phyloP scores from a whole-genome alignment of 78 protist species.

The Dictyostelium brefeldianum region DNA sequence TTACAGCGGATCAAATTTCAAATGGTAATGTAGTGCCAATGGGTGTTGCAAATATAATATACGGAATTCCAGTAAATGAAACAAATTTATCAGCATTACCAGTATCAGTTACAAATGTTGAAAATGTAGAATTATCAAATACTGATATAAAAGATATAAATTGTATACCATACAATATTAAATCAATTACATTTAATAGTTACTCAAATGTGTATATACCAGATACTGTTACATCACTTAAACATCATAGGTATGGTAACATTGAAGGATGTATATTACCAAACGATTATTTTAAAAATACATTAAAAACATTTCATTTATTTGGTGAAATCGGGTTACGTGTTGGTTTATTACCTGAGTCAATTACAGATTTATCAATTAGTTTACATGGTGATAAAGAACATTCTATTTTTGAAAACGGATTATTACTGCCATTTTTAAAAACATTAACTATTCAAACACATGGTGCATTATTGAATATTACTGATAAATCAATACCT shows the following conservation, averaged over 20 bases:
- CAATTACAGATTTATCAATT: neutral
- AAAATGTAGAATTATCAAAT: neutral
- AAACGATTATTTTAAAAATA: no score
- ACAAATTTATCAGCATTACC: neutral
- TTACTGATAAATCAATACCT: neutral
- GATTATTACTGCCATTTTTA: neutral
- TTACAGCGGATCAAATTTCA: neutral
- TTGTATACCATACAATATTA: neutral
- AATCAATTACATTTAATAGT: neutral
- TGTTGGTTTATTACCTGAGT: neutral
- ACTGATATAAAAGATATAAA: neutral
- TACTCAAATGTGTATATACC: neutral
- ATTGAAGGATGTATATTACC: neutral
- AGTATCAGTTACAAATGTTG: neutral
- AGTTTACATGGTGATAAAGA: neutral
- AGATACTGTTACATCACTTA: neutral
- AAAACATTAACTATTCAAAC: neutral
- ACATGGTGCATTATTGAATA: neutral
- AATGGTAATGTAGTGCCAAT: neutral
- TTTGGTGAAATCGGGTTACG: neutral
- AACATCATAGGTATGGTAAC: neutral
- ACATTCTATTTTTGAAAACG: neutral
- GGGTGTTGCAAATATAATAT: neutral
- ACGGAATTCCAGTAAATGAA: no score
- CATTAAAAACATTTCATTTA: neutral